phyloP scores from a whole-genome alignment of 768 basidiomycete species.

The Suillus subalutaceus region DNA sequence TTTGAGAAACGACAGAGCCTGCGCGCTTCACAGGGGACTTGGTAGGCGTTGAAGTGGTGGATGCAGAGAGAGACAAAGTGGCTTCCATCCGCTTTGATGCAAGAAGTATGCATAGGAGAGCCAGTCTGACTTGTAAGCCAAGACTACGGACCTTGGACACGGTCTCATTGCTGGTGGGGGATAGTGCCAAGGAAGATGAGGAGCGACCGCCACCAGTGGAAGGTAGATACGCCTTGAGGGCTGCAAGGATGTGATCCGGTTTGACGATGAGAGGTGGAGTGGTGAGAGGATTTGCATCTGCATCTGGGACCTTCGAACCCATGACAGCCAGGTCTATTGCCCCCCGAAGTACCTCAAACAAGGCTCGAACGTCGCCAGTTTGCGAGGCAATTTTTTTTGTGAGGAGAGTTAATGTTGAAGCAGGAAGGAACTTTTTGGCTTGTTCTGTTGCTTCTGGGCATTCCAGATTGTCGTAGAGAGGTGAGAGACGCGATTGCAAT shows the following conservation, averaged over 20 bases:
- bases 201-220: conserved; percentile 30
- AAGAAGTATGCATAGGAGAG: conserved; percentile 64
- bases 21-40: conserved; percentile 58
- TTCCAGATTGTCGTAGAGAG: conserved; percentile 43
- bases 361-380: conserved; percentile 80
- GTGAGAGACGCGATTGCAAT: conserved; percentile 61
- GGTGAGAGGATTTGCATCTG: conserved; percentile 30
- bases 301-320: conserved; percentile 19
- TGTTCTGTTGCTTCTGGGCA: conserved; percentile 21
- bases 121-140: conserved; percentile 75
- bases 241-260: conserved; percentile 70
- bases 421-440: conserved; percentile 60
- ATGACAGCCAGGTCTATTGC: conserved; percentile 74
- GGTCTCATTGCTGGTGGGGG: conserved; percentile 57
- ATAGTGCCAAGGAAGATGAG: conserved; percentile 21
- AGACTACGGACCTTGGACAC: conserved; percentile 67
- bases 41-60: conserved; percentile 35
- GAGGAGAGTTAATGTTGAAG: conserved; percentile 65
- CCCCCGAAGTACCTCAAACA: conserved; percentile 79
- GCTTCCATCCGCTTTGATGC: conserved; percentile 65
- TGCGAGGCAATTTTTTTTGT: conserved; percentile 80
- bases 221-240: conserved; percentile 72
- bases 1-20: conserved; percentile 30
- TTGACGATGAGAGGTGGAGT: conserved; percentile 50
- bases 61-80: conserved; percentile 52